phyloP scores from a whole-genome alignment of 2,329 filamentous ascomycete genomes.

The Diplodia intermedia region DNA sequence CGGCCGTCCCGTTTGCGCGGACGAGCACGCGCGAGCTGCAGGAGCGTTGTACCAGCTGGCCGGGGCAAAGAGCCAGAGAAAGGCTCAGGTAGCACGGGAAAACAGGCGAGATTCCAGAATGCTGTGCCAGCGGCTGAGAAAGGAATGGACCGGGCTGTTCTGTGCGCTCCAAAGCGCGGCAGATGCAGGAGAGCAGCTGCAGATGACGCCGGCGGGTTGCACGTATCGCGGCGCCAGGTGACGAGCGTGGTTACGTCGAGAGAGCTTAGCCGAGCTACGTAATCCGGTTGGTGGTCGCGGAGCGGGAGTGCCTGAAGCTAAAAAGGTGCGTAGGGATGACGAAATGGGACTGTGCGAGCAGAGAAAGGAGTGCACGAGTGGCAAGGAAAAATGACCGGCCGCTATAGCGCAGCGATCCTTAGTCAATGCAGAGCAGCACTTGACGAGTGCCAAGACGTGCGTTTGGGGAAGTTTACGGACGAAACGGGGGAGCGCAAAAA shows the following conservation, averaged over 20 bases:
- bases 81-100: conserved; percentile 1
- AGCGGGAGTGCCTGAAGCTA: conserved; percentile 30
- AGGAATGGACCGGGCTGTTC: conserved; percentile 9
- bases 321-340: conserved; percentile 16
- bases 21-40: conserved; percentile 12
- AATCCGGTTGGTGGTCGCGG: conserved; percentile 21
- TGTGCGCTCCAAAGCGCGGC: too few species aligned
- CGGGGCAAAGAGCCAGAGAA: conserved; percentile 2
- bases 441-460: conserved; percentile 24
- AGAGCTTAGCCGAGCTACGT: conserved; percentile 17
- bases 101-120: conserved; percentile 14
- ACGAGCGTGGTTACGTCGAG: conserved; percentile 24
- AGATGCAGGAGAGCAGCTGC: conserved; percentile 11
- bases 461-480: conserved; percentile 8
- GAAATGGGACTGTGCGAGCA: conserved; percentile 8
- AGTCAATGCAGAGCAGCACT: neutral
- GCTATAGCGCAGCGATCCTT: conserved; percentile 21
- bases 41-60: conserved; percentile 23
- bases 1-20: conserved; percentile 11
- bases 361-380: neutral
- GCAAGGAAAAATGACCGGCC: conserved; percentile 7
- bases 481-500: conserved; percentile 12
- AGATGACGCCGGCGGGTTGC: conserved; percentile 24
- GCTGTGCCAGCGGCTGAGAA: conserved; percentile 4
- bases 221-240: neutral